These are phyloP conservation scores for Fusarium acutatum DNA, from an alignment of 2,329 filamentous ascomycete genomes.

Conservation along the genomic window DNA sequence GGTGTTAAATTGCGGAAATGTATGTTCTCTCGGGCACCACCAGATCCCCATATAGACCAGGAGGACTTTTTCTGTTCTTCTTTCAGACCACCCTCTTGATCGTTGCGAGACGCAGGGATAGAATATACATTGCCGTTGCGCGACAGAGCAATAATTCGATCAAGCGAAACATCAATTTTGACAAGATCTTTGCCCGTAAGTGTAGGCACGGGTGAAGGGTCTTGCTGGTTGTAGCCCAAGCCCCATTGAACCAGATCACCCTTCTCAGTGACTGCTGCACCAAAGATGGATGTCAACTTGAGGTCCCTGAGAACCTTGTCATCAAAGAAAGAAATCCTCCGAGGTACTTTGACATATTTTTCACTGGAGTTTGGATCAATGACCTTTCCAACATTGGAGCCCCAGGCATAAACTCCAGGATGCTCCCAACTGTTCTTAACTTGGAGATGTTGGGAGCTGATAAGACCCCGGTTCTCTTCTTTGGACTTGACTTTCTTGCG, in stretches of 20 bases:
- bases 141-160: conserved; percentile 83
- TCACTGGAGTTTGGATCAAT: conserved; percentile 85
- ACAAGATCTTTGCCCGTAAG: conserved; percentile 82
- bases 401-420: conserved; percentile 94
- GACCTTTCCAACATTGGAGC: conserved; percentile 85
- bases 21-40: conserved; percentile 51
- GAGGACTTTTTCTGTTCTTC: conserved; percentile 60
- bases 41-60: conserved; percentile 77
- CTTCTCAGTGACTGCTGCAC: conserved; percentile 85
- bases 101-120: conserved; percentile 76
- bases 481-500: conserved; percentile 65
- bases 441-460: conserved; percentile 88
- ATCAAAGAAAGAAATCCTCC: conserved; percentile 83
- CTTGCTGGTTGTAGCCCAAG: conserved; percentile 72
- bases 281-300: conserved; percentile 83
- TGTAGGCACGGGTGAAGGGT: conserved; percentile 72
- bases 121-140: conserved; percentile 84
- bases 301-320: conserved; percentile 85
- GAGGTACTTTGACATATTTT: conserved; percentile 78
- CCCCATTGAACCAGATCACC: conserved; percentile 96
- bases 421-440: conserved; percentile 83
- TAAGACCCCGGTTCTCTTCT: conserved; percentile 77
- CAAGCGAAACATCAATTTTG: conserved; percentile 79
- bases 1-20: conserved; percentile 80
- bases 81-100: conserved; percentile 74